Conservation (phyloP, 2,329 filamentous ascomycete genomes). For the Annulohypoxylon truncatum region DNA sequence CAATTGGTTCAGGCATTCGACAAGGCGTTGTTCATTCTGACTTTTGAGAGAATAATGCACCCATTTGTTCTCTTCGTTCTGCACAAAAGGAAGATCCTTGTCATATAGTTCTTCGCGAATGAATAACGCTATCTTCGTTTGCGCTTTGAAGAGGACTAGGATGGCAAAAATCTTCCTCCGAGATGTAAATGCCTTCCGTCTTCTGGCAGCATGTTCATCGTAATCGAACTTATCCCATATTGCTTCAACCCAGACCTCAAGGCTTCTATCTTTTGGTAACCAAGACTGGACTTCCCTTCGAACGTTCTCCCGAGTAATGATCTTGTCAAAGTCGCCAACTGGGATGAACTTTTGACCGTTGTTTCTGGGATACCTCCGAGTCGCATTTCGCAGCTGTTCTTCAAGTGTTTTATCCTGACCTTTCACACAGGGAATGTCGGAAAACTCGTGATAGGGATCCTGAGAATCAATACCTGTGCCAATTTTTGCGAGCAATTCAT, state of each 20-base stretch:
- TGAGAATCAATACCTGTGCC: neutral
- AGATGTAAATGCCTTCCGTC: neutral
- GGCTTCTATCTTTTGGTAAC: neutral
- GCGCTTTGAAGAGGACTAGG: conserved; percentile 3
- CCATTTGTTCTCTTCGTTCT: neutral
- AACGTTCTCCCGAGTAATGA: conserved; percentile 3
- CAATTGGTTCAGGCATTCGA: conserved; percentile 1
- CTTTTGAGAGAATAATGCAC: neutral
- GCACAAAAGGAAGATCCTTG: conserved; percentile 14
- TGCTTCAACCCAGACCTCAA: neutral
- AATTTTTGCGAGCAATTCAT: neutral
- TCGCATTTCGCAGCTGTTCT: neutral
- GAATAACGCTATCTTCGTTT: conserved; percentile 1
- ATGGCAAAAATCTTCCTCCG: conserved; percentile 16
- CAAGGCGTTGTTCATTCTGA: neutral
- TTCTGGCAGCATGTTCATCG: neutral
- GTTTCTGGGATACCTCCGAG: neutral
- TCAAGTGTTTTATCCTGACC: neutral
- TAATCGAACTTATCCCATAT: conserved; percentile 8
- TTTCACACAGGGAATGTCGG: neutral
- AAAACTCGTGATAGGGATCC: neutral
- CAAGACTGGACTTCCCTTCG: neutral
- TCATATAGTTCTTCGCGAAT: conserved; percentile 12
- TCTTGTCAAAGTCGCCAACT: conserved; percentile 9
- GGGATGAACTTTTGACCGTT: conserved; percentile 10